phyloP scores from a whole-genome alignment of 345 rosid species.

The Euphorbia peplus region DNA sequence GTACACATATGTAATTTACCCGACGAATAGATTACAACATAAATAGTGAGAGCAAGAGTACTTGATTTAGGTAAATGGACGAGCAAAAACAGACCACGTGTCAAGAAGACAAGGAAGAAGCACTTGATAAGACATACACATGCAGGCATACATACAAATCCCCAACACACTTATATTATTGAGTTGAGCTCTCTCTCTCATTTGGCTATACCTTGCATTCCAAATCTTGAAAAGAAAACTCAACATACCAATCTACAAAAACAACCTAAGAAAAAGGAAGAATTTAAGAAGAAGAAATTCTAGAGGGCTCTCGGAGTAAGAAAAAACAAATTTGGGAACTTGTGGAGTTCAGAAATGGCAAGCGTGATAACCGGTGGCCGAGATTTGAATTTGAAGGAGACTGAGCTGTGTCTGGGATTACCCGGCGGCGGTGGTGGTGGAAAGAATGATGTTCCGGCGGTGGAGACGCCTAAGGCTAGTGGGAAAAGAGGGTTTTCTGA shows the following conservation, averaged over 20 bases:
- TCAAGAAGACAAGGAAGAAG: slow-evolving; percentile 13
- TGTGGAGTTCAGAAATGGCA: slow-evolving; percentile 29
- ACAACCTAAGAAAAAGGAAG: neutral
- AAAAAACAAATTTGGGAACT: neutral
- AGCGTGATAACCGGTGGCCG: no score
- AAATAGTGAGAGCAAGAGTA: no score
- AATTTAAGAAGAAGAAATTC: slow-evolving; percentile 4
- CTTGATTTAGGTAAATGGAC: no score
- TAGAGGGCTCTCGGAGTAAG: neutral
- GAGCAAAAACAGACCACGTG: slow-evolving; percentile 30
- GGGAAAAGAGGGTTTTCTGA: slow-evolving; percentile 76
- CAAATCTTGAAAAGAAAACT: no score
- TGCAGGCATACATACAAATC: slow-evolving; percentile 29
- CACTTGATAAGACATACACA: slow-evolving; percentile 37
- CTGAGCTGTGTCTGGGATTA: slow-evolving; percentile 77
- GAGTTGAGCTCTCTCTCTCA: slow-evolving; percentile 30
- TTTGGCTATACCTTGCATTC: slow-evolving; percentile 7
- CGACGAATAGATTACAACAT: no score
- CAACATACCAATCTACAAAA: no score
- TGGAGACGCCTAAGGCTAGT: slow-evolving; percentile 34
- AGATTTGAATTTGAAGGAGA: slow-evolving; percentile 48
- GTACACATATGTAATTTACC: no score
- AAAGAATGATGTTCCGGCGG: neutral
- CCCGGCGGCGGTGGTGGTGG: slow-evolving; percentile 41
- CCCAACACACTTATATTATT: slow-evolving; percentile 37